Conservation (phyloP, 352 stramenopile species). For the Globisporangium paroecandrum region DNA sequence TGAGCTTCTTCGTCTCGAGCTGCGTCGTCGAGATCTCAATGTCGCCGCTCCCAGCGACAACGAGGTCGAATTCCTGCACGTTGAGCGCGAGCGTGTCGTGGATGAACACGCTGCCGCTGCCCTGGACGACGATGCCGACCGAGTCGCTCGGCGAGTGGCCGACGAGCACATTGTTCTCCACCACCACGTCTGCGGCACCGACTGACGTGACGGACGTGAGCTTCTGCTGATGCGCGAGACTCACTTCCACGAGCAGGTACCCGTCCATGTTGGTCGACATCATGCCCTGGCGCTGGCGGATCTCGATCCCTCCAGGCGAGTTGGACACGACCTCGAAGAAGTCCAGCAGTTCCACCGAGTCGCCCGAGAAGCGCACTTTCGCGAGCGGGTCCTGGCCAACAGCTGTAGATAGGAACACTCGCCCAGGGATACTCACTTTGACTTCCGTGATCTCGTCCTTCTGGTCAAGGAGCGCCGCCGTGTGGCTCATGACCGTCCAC, state of each 20-base stretch:
- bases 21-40: constrained; percentile 6
- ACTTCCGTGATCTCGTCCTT: constrained; percentile 36
- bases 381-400: constrained; percentile 15
- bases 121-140: neutral
- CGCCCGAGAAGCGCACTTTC: constrained; percentile 11
- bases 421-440: constrained; percentile 47
- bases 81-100: constrained; percentile 6
- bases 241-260: constrained; percentile 11
- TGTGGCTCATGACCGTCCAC: constrained; percentile 38
- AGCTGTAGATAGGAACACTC: constrained; percentile 48
- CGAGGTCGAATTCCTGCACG: constrained; percentile 2
- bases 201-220: neutral
- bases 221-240: constrained; percentile 2
- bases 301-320: constrained; percentile 2
- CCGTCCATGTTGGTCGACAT: neutral
- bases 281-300: constrained; percentile 3
- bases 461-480: neutral
- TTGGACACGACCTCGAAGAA: constrained; percentile 11
- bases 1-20: constrained; percentile 4
- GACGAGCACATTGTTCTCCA: constrained; percentile 10
- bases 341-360: constrained; percentile 14
- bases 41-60: constrained; percentile 10
- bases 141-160: neutral
- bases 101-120: constrained; percentile 12
- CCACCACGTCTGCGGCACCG: constrained; percentile 7